These are phyloP conservation scores for Penicillium palitans DNA, from an alignment of 2,329 filamentous ascomycete genomes.

Conservation along the genomic window DNA sequence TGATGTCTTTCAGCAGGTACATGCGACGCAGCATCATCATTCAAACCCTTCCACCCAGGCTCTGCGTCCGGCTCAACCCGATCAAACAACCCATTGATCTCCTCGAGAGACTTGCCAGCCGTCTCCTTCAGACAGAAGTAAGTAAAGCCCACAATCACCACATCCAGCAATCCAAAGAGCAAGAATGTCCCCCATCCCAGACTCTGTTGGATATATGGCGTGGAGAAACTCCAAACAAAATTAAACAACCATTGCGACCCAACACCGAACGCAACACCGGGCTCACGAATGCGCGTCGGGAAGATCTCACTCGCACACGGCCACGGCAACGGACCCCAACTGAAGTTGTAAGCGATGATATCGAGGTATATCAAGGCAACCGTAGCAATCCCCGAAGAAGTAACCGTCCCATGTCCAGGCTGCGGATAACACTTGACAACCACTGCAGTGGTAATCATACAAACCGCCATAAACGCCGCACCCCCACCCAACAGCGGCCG, in stretches of 20 bases:
- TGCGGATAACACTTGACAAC: slow-evolving; percentile 47
- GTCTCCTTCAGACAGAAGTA: slow-evolving; percentile 58
- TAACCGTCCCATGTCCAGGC: slow-evolving; percentile 40
- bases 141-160: slow-evolving; percentile 52
- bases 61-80: slow-evolving; percentile 15
- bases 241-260: slow-evolving; percentile 45
- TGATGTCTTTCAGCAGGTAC: not conserved
- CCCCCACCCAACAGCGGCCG: slow-evolving; percentile 54
- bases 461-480: slow-evolving; percentile 45
- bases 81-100: slow-evolving; percentile 59
- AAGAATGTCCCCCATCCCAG: slow-evolving; percentile 52
- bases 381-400: slow-evolving; percentile 51
- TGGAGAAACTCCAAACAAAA: slow-evolving; percentile 45
- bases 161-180: slow-evolving; percentile 46
- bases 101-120: slow-evolving; percentile 54
- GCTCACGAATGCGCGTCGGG: slow-evolving; percentile 41
- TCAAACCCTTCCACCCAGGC: slow-evolving; percentile 13
- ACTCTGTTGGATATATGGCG: slow-evolving; percentile 46
- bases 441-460: slow-evolving; percentile 50
- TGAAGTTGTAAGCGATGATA: slow-evolving; percentile 49
- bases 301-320: slow-evolving; percentile 43
- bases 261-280: slow-evolving; percentile 42
- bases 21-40: not conserved
- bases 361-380: slow-evolving; percentile 58
- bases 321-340: slow-evolving; percentile 45